Base-by-base conservation (phyloP, 208 protist genomes). In the Strigomonas culicis region DNA sequence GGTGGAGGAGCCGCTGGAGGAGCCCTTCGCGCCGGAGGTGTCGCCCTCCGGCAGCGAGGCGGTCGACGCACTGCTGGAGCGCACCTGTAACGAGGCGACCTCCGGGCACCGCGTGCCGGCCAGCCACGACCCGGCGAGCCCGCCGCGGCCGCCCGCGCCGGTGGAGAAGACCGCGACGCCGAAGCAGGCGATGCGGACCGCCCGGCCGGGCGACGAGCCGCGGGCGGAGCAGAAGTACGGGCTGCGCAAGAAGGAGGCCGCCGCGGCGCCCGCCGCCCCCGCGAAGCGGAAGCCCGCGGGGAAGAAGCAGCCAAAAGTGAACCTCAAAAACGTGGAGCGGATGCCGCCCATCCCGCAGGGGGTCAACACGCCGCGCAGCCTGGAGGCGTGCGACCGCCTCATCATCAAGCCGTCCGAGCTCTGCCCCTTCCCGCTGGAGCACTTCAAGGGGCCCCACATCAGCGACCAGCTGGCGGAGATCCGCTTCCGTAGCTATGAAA, bases 361-460 rank as follows among this genome's bases (percentile, higher is more conserved):
- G 32, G 78, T 95, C 21, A 93, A 88, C 78, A 92, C 79, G 11
- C 86, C 86, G 11, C 73, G 82, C 61, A 93, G 84, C 62, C 21
- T 89, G 7, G 60, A 63, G 2, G 63, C 86, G 6, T 95, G 89
- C 63, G 52, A 77, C 15, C 52, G 85, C 60, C 59, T 79, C 63
- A 78, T 65, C 25, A 75, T 95, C 32, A 75, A 79, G 53, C 73
- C 86, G 0, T 13, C 30, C 1, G 82, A 95, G 65, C 68, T 93
- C 11, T 50, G 68, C 1, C 75, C 60, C 17, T 72, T 74, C 59
- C 51, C 59, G 0, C 55, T 76, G 56, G 59, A 52, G n/a, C 74
- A 86, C 55, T 95, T 95, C 66, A 57, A 74, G 55, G 74, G 71
- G 25, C 3, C 59, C 11, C 68, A 55, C 25, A 77, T 90, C 15